Base-by-base conservation (phyloP, 768 basidiomycete species). In the Boletus rubescentipes region DNA sequence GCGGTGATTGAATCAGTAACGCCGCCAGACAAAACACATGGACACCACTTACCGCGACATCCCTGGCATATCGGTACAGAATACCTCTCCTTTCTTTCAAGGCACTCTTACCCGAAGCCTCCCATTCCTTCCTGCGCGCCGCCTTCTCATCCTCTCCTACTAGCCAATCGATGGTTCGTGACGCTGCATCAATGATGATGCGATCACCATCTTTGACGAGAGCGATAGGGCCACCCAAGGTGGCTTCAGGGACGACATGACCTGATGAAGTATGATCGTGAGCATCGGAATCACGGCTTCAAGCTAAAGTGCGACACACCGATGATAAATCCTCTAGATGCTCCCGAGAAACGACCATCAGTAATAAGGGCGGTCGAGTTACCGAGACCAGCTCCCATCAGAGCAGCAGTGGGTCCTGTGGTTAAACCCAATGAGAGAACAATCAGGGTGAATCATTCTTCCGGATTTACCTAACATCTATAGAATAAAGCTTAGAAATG, bases 271-370 rank as follows among this genome's bases (percentile, higher is more conserved):
- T 21, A n/a, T 29, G 26, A 38, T 21, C 6, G 79, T 65, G 77
- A 80, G 11, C 77, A 78, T 40, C 26, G n/a, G 73, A 69, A 59
- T 73, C 39, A 41, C 10, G 8, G 5, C 14, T 39, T 18, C 39
- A 36, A 40, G 46, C 21, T 9, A 21, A 31, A 8, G n/a, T 15
- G 36, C 20, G 11, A 55, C 70, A 45, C 35, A 77, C 80, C 81
- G 52, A 83, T 82, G 66, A 83, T 81, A 68, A 84, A 85, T 8
- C 84, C 84, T 39, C 80, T 75, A 8, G 81, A 89, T 3, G 91
- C 92, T 15, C 92, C 92, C 18, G 88, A 90, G 78, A 94, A 94
- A 16, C 92, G 83, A 45, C 92, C 92, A 66, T 95, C 92, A 0
- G 92, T 95, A 59, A 95, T 86, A 46, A 95, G 77, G 1, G 89